Percentiles rank a stretch among this genome's conserved stretches.
phyloP scores from a whole-genome alignment of 306 rosid genomes.

The Rosa chinensis region DNA sequence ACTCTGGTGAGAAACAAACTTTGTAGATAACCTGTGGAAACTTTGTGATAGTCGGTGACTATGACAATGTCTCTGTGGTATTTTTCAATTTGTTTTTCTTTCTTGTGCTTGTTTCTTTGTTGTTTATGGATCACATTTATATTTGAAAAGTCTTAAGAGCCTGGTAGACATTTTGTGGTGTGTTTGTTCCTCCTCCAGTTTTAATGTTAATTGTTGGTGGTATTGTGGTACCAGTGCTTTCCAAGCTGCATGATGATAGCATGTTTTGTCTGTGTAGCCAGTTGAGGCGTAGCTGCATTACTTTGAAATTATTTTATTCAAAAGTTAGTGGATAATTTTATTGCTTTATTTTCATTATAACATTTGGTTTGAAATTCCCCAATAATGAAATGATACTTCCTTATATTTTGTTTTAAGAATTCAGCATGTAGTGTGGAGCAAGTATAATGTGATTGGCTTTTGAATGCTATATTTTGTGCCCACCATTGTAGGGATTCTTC shows the following conservation, averaged over 20 bases:
- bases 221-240: not conserved
- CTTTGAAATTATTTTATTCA: not conserved
- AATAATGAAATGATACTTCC: too few relatives aligned
- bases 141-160: too few relatives aligned
- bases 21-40: conserved; percentile 17
- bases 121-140: not conserved
- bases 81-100: not conserved
- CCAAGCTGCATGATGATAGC: not conserved
- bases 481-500: not conserved
- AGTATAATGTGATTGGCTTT: not conserved
- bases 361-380: not conserved
- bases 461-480: not conserved
- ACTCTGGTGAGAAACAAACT: conserved; percentile 65
- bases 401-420: not conserved
- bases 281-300: not conserved
- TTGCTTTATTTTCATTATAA: not conserved
- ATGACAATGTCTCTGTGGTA: conserved; percentile 1
- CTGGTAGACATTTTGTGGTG: too few relatives aligned
- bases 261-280: not conserved
- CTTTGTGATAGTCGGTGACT: conserved; percentile 5
- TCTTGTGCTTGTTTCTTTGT: not conserved
- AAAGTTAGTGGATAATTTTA: not conserved
- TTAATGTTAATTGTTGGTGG: not conserved
- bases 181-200: not conserved
- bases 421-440: not conserved